These are phyloP conservation scores for Hypoxylon sp. DNA, from an alignment of 2,329 filamentous ascomycete genomes.

Conservation along the genomic window DNA sequence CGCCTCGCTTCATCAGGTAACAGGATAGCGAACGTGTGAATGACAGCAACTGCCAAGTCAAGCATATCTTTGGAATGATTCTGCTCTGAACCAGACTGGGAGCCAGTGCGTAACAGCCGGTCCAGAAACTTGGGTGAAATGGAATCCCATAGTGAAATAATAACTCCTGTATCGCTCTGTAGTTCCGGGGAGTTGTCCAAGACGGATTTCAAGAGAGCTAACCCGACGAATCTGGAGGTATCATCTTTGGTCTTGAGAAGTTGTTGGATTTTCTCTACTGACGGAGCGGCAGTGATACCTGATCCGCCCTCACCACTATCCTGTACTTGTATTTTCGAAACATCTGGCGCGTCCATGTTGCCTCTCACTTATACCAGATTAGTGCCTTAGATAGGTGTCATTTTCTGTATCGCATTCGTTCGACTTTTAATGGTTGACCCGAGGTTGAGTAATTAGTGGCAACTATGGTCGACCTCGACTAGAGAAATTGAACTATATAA, in stretches of 20 bases:
- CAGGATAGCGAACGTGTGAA: conserved; percentile 72
- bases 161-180: conserved; percentile 59
- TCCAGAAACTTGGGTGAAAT: conserved; percentile 75
- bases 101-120: conserved; percentile 70
- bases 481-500: background rate
- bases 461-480: background rate
- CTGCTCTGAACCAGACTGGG: conserved; percentile 52
- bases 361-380: conserved; percentile 25
- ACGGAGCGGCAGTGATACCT: conserved; percentile 10
- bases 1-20: conserved; percentile 63
- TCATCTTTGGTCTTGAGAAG: conserved; percentile 73
- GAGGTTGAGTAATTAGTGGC: background rate
- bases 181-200: conserved; percentile 71
- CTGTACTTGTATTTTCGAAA: conserved; percentile 30
- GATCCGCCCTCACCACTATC: conserved; percentile 5
- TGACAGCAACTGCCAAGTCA: conserved; percentile 71
- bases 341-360: conserved; percentile 33
- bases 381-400: conserved; percentile 5
- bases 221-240: conserved; percentile 76
- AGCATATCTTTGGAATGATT: conserved; percentile 71
- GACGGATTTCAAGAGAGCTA: conserved; percentile 75
- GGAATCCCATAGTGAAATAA: conserved; percentile 69
- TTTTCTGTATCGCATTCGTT: conserved; percentile 1
- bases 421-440: background rate
- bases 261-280: conserved; percentile 64